Base-by-base conservation (phyloP, 1,139 yeast species). In the Geotrichum restrictum region DNA sequence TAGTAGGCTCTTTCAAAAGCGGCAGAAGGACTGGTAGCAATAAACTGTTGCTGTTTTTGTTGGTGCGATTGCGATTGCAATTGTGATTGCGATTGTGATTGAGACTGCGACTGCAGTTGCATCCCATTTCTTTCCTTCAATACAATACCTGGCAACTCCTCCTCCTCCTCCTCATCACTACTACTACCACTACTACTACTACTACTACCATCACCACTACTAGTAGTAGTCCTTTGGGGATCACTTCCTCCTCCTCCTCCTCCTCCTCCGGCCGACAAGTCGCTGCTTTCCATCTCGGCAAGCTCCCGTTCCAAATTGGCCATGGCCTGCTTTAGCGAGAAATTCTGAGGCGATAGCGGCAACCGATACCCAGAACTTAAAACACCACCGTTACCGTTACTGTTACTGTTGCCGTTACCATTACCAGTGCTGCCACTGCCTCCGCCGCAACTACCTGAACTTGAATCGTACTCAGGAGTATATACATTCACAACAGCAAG, bases 391-490 rank as follows among this genome's bases (percentile, higher is more conserved):
- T 13, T 39, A 4, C n/a, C 42, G 22, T n/a, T n/a, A n/a, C 21
- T 6, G 21, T 5, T 3, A 18, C 31, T 24, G n/a, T 24, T 39
- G 37, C 22, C 33, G 29, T n/a, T n/a, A n/a, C n/a, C 5, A 31
- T 22, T 8, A 11, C 31, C 13, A 22, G 3, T 39, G 13, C n/a
- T 31, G 22, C 22, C 16, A 11, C 31, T 5, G 14, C 7, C 22
- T 6, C n/a, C 42, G 22, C 40, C 34, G 14, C 34, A 32, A n/a
- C 32, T 36, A 11, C 50, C 48, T 2, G 47, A 37, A 33, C 14
- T 33, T 8, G 43, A 3, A 32, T 51, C 50, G 14, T 27, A 41
- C 32, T 51, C 51, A 1, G 54, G 49, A 1, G 50, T 51, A 16
- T 46, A 46, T 10, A 29, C 27, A 29, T 46, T 51, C 14, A 51